Evolutionary conservation across 371 early-diverging fungal genomes (phyloP), one percentile per base, ranked within the genome.

Genomic region (Choanephora cucurbitarum): DNA sequence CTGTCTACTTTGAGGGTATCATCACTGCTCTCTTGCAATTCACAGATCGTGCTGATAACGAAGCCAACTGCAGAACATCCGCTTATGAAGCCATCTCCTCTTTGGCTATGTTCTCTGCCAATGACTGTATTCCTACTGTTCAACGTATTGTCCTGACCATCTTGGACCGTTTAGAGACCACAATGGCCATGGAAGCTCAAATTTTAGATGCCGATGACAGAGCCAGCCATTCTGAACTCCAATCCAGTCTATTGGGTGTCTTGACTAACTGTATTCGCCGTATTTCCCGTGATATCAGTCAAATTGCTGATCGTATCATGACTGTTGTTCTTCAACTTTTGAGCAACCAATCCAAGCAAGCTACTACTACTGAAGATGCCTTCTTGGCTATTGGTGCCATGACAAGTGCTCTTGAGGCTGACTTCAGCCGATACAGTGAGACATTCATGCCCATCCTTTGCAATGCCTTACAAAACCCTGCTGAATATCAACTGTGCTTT

Each of bases 31-130:
- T 96, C 28, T 73, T 94, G 70, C 78, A 80, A 64, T 85, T 87
- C 49, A 88, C 92, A 32, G 91, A 89, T 23, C 73, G 82, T 49
- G 70, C 63, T 14, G 68, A 75, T 46, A 84, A 87, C 58, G 94
- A 94, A 62, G 70, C 86, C 63, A 92, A 92, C 70, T 82, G 93
- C 46, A 85, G 93, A 61, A 91, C 94, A 0, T 91, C 95, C 15
- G 92, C 92, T 10, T 97, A 96, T 69, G 97, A 96, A 72, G 92
- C 96, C 22, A 85, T 96, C 63, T 86, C 93, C 3, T 81, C 87
- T 4, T 73, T 96, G 41, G 84, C 88, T 22, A 75, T 77, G 65
- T 75, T 78, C 32, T 83, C 85, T 31, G 83, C 93, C 49, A 78
- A 73, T 46, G 75, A 67, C 44, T 55, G 50, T 43, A 34, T 37